Percentiles rank a stretch among this genome's conserved stretches.
Conservation (phyloP, 139 green algal genomes). For the Chlorella ohadii region DNA sequence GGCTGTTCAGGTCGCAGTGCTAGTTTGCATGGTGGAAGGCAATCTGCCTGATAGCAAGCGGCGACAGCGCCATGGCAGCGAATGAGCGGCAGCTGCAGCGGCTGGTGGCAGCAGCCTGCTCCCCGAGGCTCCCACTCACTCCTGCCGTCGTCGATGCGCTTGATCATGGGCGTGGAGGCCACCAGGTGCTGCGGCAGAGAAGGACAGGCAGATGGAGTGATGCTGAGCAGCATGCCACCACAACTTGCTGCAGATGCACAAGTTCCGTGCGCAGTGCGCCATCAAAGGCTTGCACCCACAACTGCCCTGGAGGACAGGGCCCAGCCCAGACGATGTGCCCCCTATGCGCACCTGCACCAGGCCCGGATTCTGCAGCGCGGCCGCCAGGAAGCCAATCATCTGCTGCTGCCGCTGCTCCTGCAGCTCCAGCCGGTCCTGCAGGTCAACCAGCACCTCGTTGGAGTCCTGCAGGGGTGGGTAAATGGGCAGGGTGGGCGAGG, state of each 20-base stretch:
- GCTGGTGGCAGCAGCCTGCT: not conserved
- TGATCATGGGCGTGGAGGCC: constrained; percentile 42
- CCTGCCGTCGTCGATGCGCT: constrained; percentile 49
- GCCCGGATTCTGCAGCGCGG: constrained; percentile 81
- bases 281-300: no score
- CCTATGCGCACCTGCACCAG: constrained; percentile 54
- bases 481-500: not conserved
- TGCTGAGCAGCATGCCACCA: no score
- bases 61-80: not conserved
- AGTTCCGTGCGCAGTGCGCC: no score
- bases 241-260: no score
- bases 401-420: constrained; percentile 84
- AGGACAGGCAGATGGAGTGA: no score
- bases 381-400: constrained; percentile 85
- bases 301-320: no score
- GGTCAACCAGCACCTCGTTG: constrained; percentile 63
- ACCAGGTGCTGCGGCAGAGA: constrained; percentile 53
- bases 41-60: no score
- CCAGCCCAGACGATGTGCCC: no score
- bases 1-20: no score
- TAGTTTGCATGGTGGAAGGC: no score
- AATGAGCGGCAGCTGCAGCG: not conserved
- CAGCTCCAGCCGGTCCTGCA: constrained; percentile 72
- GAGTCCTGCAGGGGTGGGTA: constrained; percentile 42
- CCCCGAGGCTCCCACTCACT: constrained; percentile 1